phyloP scores from a whole-genome alignment of 495 filamentous ascomycete species.

The Penicillium daleae region DNA sequence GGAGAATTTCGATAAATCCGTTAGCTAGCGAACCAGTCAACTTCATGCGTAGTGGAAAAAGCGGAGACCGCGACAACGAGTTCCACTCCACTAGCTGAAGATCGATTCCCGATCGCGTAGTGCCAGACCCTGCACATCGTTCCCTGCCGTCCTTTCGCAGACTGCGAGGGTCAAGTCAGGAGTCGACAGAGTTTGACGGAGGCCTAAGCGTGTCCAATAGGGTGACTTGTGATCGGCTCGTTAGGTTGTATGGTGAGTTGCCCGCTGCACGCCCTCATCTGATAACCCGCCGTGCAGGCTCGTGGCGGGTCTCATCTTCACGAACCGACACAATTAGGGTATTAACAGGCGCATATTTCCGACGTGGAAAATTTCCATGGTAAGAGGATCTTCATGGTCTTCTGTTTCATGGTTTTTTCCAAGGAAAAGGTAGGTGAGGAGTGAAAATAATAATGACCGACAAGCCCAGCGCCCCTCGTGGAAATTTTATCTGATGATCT shows the following conservation, averaged over 20 bases:
- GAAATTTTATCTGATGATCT: conserved; percentile 26
- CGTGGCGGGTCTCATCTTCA: neutral
- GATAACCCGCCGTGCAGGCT: conserved; percentile 2
- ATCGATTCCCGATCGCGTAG: conserved; percentile 8
- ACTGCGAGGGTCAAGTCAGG: neutral
- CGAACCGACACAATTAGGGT: neutral
- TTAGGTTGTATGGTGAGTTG: neutral
- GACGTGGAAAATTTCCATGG: neutral
- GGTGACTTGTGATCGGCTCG: neutral
- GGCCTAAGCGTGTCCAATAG: conserved; percentile 4
- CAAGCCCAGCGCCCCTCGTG: neutral
- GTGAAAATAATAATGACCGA: neutral
- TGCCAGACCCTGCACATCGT: conserved; percentile 1
- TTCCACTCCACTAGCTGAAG: neutral
- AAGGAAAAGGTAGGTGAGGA: neutral
- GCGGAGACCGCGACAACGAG: neutral
- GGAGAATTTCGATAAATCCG: neutral
- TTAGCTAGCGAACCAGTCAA: neutral
- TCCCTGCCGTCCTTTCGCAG: neutral
- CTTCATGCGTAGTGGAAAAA: neutral
- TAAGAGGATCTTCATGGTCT: neutral
- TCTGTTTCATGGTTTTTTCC: neutral
- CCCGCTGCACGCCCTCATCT: conserved; percentile 3
- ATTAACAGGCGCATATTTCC: neutral
- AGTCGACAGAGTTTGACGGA: neutral